A percentile compares a stretch with the other conserved stretches of the same genome.
Conservation (phyloP, 202 grass and related monocot species). For the Bolboschoenoplectus hybrid region DNA sequence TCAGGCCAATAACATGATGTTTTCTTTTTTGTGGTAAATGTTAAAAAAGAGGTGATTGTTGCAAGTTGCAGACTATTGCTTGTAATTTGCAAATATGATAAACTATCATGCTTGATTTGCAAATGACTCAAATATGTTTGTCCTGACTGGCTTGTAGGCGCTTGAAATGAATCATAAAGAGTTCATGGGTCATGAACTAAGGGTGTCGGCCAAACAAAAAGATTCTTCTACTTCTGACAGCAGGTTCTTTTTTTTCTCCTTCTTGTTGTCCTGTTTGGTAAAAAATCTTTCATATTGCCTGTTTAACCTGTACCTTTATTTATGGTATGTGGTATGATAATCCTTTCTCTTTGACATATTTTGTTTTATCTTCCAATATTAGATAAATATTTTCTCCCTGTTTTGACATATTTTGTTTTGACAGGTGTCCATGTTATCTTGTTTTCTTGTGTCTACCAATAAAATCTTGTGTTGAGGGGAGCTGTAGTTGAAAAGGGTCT, state of each 20-base stretch:
- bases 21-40: not conserved
- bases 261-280: not conserved
- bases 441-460: not conserved
- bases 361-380: not conserved
- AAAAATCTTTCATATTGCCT: not conserved
- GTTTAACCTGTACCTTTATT: not conserved
- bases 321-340: not conserved
- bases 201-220: slow-evolving; percentile 54
- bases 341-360: not conserved
- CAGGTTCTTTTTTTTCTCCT: slow-evolving; percentile 50
- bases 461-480: not conserved
- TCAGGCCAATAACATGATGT: not conserved
- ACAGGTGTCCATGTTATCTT: not conserved
- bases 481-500: not conserved
- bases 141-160: slow-evolving; percentile 40
- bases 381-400: not conserved
- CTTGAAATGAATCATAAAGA: slow-evolving; percentile 53
- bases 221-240: slow-evolving; percentile 47
- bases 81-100: not conserved
- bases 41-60: not conserved
- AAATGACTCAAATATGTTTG: not conserved
- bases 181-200: slow-evolving; percentile 49
- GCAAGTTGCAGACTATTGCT: not conserved
- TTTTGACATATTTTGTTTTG: too few relatives aligned
- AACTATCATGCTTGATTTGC: not conserved